Conservation (phyloP, 306 rosid genomes). For the Geum urbanum region DNA sequence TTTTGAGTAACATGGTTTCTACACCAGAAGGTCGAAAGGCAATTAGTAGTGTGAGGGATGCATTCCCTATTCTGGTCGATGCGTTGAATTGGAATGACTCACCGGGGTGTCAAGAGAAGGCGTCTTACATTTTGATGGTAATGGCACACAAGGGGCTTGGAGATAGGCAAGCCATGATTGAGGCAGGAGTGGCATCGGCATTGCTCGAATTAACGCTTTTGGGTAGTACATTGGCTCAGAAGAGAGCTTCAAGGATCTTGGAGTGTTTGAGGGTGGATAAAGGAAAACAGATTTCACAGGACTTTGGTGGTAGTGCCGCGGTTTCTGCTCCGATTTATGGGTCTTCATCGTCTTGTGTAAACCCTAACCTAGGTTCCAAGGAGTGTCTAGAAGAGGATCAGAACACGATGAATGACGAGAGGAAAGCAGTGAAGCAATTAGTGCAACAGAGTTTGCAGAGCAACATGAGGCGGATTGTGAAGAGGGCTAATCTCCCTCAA, state of each 20-base stretch:
- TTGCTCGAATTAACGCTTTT: constrained; percentile 83
- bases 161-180: constrained; percentile 83
- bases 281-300: constrained; percentile 67
- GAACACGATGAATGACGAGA: constrained; percentile 79
- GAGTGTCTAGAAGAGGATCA: constrained; percentile 50
- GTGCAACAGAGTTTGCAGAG: constrained; percentile 89
- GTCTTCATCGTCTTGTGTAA: constrained; percentile 49
- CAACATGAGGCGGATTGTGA: constrained; percentile 90
- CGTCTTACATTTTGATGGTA: constrained; percentile 81
- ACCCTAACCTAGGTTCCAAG: constrained; percentile 35
- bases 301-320: constrained; percentile 47
- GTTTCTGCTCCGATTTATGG: constrained; percentile 82
- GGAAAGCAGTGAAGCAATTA: constrained; percentile 88
- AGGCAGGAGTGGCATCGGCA: constrained; percentile 74
- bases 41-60: constrained; percentile 44
- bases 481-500: constrained; percentile 86
- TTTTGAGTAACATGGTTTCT: constrained; percentile 65
- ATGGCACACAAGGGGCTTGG: constrained; percentile 90
- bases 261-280: constrained; percentile 69
- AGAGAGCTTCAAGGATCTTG: constrained; percentile 93
- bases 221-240: constrained; percentile 85
- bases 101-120: constrained; percentile 85
- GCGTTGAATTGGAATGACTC: constrained; percentile 85
- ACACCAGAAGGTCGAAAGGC: constrained; percentile 79
- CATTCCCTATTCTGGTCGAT: constrained; percentile 57